Evolutionary conservation across 441 rosid species (phyloP).

Genomic region (Erysimum cheiri): DNA sequence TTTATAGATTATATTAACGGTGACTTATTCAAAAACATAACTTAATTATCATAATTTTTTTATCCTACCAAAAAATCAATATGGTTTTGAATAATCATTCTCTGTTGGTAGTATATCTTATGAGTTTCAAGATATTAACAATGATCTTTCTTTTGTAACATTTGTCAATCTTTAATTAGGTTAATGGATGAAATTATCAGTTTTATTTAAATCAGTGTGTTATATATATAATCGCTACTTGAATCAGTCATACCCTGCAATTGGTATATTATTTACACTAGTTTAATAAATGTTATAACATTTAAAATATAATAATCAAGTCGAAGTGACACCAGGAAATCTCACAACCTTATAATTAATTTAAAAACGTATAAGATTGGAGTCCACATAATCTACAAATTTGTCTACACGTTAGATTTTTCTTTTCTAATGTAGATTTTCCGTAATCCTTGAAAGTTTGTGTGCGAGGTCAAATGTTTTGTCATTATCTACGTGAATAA

Average conservation of each 20-base stretch:
- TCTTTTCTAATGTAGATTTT: conserved; percentile 12
- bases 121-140: neutral
- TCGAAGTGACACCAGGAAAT: conserved; percentile 23
- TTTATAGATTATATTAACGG: neutral
- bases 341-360: neutral
- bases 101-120: neutral
- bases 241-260: conserved; percentile 19
- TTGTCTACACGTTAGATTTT: conserved; percentile 32
- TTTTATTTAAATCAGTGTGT: too few species aligned
- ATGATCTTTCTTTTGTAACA: neutral
- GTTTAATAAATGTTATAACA: neutral
- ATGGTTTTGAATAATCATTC: neutral
- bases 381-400: conserved; percentile 34
- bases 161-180: neutral
- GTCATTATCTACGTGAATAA: conserved; percentile 23
- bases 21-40: too few species aligned
- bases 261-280: conserved; percentile 22
- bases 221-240: neutral
- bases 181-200: neutral
- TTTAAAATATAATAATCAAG: conserved; percentile 14
- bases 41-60: neutral
- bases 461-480: conserved; percentile 19
- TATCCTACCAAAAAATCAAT: neutral
- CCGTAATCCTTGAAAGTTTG: conserved; percentile 11
- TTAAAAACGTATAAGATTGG: conserved; percentile 7